These are phyloP conservation scores for Urostyla sp. DNA, from an alignment of 73 alveolate genomes.

Conservation along the genomic window DNA sequence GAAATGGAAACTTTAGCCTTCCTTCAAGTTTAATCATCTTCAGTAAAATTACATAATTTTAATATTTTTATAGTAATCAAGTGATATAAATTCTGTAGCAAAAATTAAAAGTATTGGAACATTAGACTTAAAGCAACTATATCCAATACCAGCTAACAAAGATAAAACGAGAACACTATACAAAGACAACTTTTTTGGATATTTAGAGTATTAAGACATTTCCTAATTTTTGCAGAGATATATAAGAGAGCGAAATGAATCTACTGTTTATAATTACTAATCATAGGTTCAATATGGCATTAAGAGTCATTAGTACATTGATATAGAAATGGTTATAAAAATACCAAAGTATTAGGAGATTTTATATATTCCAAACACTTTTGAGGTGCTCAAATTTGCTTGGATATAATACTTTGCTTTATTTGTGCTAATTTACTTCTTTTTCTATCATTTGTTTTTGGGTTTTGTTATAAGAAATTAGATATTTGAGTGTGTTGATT, in stretches of 20 bases:
- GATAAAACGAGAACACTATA: constrained; percentile 10
- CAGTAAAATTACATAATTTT: no score
- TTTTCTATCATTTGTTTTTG: constrained; percentile 31
- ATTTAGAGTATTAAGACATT: constrained; percentile 15
- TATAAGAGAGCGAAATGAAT: constrained; percentile 20
- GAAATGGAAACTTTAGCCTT: constrained; percentile 29
- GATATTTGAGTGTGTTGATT: constrained; percentile 31
- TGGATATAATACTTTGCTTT: constrained; percentile 45
- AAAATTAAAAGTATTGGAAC: constrained; percentile 11
- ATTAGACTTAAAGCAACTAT: constrained; percentile 5
- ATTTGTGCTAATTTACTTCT: constrained; percentile 8
- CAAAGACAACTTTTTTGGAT: constrained; percentile 19
- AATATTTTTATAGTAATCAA: no score
- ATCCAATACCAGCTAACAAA: background rate
- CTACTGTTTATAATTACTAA: constrained; percentile 15
- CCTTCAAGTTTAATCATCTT: background rate
- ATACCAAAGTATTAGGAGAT: constrained; percentile 34
- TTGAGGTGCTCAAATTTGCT: constrained; percentile 46
- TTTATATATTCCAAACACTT: constrained; percentile 11
- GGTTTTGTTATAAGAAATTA: constrained; percentile 35
- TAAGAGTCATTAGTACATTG: background rate
- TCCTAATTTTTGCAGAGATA: background rate
- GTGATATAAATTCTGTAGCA: constrained; percentile 6
- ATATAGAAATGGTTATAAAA: constrained; percentile 13
- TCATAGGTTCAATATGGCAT: background rate